Conservation (phyloP, 2,329 filamentous ascomycete genomes). For the Penicillium palitans region DNA sequence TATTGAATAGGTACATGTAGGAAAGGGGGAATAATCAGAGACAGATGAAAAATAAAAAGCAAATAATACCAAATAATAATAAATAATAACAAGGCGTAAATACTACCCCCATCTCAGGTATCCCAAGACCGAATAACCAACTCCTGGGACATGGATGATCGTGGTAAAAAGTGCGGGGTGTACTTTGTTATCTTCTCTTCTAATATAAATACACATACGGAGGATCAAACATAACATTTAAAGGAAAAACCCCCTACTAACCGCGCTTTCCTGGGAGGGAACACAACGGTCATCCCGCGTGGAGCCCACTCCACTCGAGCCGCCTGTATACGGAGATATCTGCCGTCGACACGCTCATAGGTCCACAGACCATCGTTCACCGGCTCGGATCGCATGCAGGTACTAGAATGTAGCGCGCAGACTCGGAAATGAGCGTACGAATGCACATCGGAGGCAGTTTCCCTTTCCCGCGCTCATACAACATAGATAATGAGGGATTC, state of each 20-base stretch:
- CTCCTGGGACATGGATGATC: neutral
- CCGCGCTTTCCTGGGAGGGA: neutral
- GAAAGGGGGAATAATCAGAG: neutral
- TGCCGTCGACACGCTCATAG: constrained; percentile 18
- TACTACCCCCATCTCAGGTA: neutral
- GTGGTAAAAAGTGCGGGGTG: constrained; percentile 5
- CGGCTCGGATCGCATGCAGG: constrained; percentile 33
- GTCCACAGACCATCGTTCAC: constrained; percentile 29
- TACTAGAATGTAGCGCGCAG: constrained; percentile 27
- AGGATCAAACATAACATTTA: neutral
- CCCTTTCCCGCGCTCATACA: neutral
- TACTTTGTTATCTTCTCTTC: neutral
- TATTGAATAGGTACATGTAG: neutral
- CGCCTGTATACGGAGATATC: constrained; percentile 18
- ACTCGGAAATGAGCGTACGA: constrained; percentile 6
- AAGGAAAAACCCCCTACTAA: neutral
- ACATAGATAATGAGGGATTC: neutral
- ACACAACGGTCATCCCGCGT: constrained; percentile 14
- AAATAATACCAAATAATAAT: neutral
- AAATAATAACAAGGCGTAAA: neutral
- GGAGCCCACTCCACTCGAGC: constrained; percentile 8
- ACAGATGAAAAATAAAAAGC: neutral
- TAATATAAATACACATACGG: neutral
- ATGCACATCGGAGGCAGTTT: constrained; percentile 14
- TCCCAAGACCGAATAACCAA: neutral